Conservation (phyloP, 1,284 basidiomycete genomes). For the Apiotrichum gamsii region DNA sequence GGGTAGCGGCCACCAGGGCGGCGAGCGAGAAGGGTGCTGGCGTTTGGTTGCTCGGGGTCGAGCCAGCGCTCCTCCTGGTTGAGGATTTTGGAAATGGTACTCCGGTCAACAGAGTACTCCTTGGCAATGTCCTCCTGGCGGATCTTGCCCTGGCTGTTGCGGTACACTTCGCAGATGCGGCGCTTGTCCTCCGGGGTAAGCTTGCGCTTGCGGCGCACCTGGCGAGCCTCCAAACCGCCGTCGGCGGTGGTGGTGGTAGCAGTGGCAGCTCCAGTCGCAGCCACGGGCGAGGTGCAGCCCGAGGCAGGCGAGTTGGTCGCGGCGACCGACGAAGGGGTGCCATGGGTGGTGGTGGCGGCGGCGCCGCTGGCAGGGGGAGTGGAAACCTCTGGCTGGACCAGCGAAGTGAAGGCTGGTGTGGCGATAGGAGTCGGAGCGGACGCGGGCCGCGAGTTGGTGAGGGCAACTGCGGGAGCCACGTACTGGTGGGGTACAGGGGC, state of each 20-base stretch:
- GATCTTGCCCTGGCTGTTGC: constrained; percentile 21
- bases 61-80: constrained; percentile 23
- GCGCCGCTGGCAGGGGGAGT: not conserved
- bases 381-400: not conserved
- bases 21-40: constrained; percentile 9
- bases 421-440: not conserved
- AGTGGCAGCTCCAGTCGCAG: not conserved
- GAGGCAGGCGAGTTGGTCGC: constrained; percentile 2
- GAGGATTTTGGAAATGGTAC: constrained; percentile 22
- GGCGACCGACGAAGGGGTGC: not conserved
- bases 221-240: not conserved
- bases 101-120: constrained; percentile 23
- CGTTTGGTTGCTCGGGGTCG: constrained; percentile 14
- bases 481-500: constrained; percentile 5
- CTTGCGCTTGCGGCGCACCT: constrained; percentile 20
- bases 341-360: not conserved
- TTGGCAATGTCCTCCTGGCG: constrained; percentile 23
- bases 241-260: not conserved
- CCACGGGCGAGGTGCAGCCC: constrained; percentile 1
- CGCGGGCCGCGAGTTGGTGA: not conserved
- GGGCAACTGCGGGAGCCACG: constrained; percentile 3
- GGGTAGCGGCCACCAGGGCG: constrained; percentile 20
- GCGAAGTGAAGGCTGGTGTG: not conserved
- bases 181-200: constrained; percentile 24
- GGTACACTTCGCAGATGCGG: constrained; percentile 21